Evolutionary conservation across 495 filamentous ascomycete genomes (phyloP).

Genomic region (Endocarpon pusillum): DNA sequence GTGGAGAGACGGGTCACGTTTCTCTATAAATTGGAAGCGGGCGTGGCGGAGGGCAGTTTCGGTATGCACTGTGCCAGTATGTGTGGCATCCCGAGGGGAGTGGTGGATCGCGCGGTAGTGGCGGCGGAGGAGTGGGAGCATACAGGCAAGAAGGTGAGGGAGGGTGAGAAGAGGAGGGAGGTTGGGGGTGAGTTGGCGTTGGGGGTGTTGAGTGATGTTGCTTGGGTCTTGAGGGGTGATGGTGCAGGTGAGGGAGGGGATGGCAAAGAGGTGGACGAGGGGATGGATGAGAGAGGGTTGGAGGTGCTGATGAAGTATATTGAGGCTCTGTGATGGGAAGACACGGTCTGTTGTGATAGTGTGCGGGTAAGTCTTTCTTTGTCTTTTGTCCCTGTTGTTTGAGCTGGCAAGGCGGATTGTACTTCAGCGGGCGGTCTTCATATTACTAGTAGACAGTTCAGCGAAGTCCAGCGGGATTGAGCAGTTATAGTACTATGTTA

Average conservation of each 20-base stretch:
- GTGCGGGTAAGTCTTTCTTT: too few species aligned
- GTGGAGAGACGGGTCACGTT: constrained; percentile 69
- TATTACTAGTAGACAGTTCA: too few species aligned
- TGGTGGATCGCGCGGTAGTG: constrained; percentile 72
- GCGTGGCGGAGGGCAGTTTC: constrained; percentile 92
- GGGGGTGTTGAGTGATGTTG: constrained; percentile 82
- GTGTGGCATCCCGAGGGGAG: constrained; percentile 76
- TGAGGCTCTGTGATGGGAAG: constrained; percentile 51
- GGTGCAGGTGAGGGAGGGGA: constrained; percentile 24
- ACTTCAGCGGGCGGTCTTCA: too few species aligned
- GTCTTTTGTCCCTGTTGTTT: too few species aligned
- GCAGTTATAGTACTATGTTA: too few species aligned
- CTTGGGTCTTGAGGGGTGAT: constrained; percentile 48
- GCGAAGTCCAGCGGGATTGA: too few species aligned
- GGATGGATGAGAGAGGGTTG: constrained; percentile 41
- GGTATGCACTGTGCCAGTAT: constrained; percentile 98
- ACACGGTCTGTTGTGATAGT: too few species aligned
- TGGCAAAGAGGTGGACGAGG: constrained; percentile 13
- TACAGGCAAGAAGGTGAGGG: constrained; percentile 76
- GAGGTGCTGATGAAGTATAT: constrained; percentile 64
- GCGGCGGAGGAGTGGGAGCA: constrained; percentile 95
- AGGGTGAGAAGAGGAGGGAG: constrained; percentile 46
- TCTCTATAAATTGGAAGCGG: constrained; percentile 85
- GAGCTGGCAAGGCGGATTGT: too few species aligned
- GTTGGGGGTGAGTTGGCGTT: constrained; percentile 69